Evolutionary conservation across 495 filamentous ascomycete species (phyloP), one percentile per base, ranked within the genome.

Genomic region (Chaetomium fimeti): DNA sequence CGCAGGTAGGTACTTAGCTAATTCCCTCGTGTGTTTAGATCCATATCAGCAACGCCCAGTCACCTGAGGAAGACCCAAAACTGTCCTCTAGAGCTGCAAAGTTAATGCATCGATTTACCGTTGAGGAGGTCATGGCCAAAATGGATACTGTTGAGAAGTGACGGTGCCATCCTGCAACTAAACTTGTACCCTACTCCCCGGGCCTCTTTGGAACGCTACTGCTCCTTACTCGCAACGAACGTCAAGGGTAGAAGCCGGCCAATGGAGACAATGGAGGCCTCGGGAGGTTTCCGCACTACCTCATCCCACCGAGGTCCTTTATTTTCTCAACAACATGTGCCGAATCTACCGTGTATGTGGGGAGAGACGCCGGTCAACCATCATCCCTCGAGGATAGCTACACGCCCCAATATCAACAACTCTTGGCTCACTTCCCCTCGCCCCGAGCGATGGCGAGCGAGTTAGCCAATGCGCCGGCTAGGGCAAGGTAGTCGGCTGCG

Each of bases 101-200:
- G 72, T 77, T 96, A 32, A 95, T 96, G 85, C 92, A 97, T 77
- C 83, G 89, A 47, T 92, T 91, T 73, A 89, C 84, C 3, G 78
- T 85, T 53, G 81, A 85, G 25, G 81, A 95, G 65, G 84, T 97
- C 1, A 80, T 87, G 67, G 77, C 78, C 20, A 80, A 90, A 64
- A 91, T 97, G 77, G 83, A 91, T 56, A 76, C 82, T 29, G 87
- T 81, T 15, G 89, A 86, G 66, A 77, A 75, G 45, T 62, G 73
- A 64, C 77, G 61, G 54, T 11, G 18, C n/a, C 42, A 40, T 15
- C 3, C 13, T 43, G 28, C 11, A 53, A 4, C 11, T n/a, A 15
- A 28, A 49, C 20, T 5, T 3, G 8, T 18, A 7, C n/a, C 15
- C 43, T 47, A 7, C 7, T 32, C 29, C 7, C 29, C 7, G 29